phyloP scores from a whole-genome alignment of 139 green algal genomes.

The Tetraselmis striata region DNA sequence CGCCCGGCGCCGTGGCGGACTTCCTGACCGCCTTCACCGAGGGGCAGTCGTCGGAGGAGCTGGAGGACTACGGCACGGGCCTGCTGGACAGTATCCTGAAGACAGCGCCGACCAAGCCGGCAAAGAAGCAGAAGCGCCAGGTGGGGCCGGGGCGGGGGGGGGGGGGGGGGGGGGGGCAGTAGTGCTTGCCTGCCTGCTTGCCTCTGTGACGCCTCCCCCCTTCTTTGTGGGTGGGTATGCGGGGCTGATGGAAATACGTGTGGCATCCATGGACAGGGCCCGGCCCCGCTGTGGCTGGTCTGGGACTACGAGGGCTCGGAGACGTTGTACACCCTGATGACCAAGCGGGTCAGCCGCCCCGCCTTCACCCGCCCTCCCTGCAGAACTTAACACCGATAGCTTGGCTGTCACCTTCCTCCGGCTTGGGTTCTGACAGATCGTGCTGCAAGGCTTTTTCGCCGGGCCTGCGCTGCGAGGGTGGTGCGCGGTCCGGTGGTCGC shows the following conservation, averaged over 20 bases:
- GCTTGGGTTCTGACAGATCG: too few relatives aligned
- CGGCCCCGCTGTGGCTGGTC: constrained; percentile 51
- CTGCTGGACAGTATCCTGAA: not conserved
- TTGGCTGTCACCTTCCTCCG: too few relatives aligned
- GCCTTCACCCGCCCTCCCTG: too few relatives aligned
- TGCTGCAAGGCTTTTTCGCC: too few relatives aligned
- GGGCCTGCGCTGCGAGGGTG: too few relatives aligned
- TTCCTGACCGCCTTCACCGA: constrained; percentile 88
- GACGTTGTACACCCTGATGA: not conserved
- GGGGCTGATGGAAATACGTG: too few relatives aligned
- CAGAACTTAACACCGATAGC: too few relatives aligned
- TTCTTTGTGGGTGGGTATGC: too few relatives aligned
- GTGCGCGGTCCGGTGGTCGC: too few relatives aligned
- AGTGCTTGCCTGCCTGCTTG: not conserved
- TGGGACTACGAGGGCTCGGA: constrained; percentile 67
- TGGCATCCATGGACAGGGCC: too few relatives aligned
- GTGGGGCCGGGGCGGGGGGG: not conserved
- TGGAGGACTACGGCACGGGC: not conserved
- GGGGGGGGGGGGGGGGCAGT: not conserved
- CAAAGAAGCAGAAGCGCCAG: constrained; percentile 7
- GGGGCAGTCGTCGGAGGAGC: not conserved
- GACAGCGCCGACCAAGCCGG: constrained; percentile 12
- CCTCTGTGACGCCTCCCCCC: too few relatives aligned
- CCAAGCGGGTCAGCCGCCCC: not conserved
- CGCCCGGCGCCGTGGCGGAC: constrained; percentile 48